These are phyloP conservation scores for Trametes punicea DNA, from an alignment of 768 basidiomycete genomes.

Conservation along the genomic window DNA sequence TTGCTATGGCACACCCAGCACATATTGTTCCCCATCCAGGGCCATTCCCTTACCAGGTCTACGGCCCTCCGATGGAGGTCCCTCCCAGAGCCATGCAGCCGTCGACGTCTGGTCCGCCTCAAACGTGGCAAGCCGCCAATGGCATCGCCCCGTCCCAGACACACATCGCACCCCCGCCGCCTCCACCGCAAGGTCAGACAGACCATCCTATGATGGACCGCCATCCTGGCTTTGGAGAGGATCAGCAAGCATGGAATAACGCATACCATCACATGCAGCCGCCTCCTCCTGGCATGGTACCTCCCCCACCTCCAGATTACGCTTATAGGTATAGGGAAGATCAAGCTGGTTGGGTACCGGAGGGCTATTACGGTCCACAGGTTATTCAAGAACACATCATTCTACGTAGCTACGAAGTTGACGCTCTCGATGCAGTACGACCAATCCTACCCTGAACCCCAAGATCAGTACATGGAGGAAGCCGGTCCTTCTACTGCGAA, in stretches of 20 bases:
- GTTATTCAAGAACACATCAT: too few relatives aligned
- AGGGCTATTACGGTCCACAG: constrained; percentile 19
- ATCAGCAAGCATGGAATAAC: constrained; percentile 47
- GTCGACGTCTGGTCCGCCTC: constrained; percentile 48
- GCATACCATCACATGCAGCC: constrained; percentile 43
- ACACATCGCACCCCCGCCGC: constrained; percentile 35
- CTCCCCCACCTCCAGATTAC: constrained; percentile 44
- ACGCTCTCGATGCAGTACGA: constrained; percentile 41
- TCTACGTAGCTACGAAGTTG: background rate
- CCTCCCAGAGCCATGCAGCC: constrained; percentile 42
- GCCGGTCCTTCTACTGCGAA: constrained; percentile 44
- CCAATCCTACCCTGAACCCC: constrained; percentile 50
- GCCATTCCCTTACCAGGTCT: constrained; percentile 24
- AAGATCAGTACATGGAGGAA: constrained; percentile 55
- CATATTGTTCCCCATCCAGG: constrained; percentile 11
- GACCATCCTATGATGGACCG: constrained; percentile 44
- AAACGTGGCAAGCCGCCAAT: constrained; percentile 61
- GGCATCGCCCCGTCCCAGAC: constrained; percentile 66
- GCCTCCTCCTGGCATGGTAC: constrained; percentile 42
- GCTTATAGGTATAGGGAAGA: constrained; percentile 66
- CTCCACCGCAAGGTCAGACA: constrained; percentile 6
- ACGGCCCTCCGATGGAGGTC: constrained; percentile 23
- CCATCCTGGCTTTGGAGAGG: constrained; percentile 44
- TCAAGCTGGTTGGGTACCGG: constrained; percentile 41
- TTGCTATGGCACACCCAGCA: constrained; percentile 23